These are phyloP conservation scores for Lasiodiplodia gonubiensis DNA, from an alignment of 2,329 filamentous ascomycete species.

Conservation along the genomic window DNA sequence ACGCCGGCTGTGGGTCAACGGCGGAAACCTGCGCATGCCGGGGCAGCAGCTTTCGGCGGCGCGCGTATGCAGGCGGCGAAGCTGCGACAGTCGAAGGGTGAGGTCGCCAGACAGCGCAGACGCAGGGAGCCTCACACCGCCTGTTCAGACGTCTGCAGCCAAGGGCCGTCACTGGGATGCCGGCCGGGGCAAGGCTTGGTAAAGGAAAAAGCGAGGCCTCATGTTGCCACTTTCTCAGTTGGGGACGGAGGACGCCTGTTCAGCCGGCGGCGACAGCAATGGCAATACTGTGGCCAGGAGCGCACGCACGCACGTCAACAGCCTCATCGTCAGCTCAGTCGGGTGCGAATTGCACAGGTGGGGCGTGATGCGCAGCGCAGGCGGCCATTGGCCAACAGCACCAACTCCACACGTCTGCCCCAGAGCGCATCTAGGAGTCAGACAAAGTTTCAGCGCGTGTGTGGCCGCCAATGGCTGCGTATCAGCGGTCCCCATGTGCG, in stretches of 20 bases:
- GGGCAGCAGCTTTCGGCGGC: constrained; percentile 14
- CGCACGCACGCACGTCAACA: constrained; percentile 16
- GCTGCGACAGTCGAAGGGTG: constrained; percentile 12
- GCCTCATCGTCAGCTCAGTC: constrained; percentile 16
- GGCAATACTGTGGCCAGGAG: background rate
- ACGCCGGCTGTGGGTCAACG: constrained; percentile 19
- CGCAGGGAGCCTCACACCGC: constrained; percentile 27
- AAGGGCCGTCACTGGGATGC: constrained; percentile 17
- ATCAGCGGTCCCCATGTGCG: constrained; percentile 4
- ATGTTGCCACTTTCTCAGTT: constrained; percentile 15
- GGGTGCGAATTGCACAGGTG: constrained; percentile 6
- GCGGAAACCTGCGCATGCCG: constrained; percentile 22
- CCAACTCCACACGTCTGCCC: constrained; percentile 19
- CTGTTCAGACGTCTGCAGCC: constrained; percentile 22
- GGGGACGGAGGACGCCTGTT: constrained; percentile 8
- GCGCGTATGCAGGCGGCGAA: constrained; percentile 19
- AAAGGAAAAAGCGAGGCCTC: constrained; percentile 12
- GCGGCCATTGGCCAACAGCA: constrained; percentile 1
- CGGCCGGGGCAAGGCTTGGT: background rate
- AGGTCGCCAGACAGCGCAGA: constrained; percentile 23
- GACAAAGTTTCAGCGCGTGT: constrained; percentile 22
- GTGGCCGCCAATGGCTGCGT: constrained; percentile 17
- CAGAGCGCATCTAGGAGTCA: constrained; percentile 19
- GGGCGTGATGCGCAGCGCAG: constrained; percentile 1
- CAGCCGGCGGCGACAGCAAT: constrained; percentile 2